Evolutionary conservation across 2,329 filamentous ascomycete genomes (phyloP), one percentile per base, ranked within the genome.

Genomic region (Fusarium dlaminii): DNA sequence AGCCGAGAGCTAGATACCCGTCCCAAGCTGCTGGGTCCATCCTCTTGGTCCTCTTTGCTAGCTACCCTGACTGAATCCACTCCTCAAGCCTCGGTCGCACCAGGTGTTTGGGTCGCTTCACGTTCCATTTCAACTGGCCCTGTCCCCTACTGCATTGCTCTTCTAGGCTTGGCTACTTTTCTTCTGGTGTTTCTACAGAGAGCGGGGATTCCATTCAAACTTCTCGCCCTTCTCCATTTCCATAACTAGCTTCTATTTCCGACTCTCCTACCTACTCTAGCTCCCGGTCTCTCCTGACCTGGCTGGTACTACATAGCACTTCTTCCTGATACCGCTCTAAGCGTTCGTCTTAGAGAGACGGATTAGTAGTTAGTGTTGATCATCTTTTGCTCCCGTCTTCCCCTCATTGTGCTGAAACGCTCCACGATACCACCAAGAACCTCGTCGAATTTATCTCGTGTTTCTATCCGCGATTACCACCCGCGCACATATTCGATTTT

Each of bases 1-100:
- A 71, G 66, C 66, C 75, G 68, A 78, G 76, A 78, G 72, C 68
- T 74, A 78, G 76, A 77, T 78, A 78, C 75, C 77, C 75, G 77
- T 78, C 75, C 77, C 77, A 78, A 68, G 74, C 76, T 78, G 74
- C 74, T 78, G 77, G 77, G 77, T 77, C 76, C 37, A 43, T 55
- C 54, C 65, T 45, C 58, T 55, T 60, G 66, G 40, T 61, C 55
- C 61, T 56, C 55, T 72, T 66, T 62, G 54, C n/a, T 46, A 52
- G 54, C 14, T 46, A 62, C 42, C 57, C 52, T 60, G 68, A 48
- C 71, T 52, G 58, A 75, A 76, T 65, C 68, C 69, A 73, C 65
- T 65, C 51, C 36, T 59, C 57, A 51, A 74, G 48, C 68, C 66
- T 76, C 46, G 63, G 65, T 74, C 71, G 67, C 72, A 74, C 72